Conservation (phyloP, 805 yeast species). For the Kodamaea sagamina region DNA sequence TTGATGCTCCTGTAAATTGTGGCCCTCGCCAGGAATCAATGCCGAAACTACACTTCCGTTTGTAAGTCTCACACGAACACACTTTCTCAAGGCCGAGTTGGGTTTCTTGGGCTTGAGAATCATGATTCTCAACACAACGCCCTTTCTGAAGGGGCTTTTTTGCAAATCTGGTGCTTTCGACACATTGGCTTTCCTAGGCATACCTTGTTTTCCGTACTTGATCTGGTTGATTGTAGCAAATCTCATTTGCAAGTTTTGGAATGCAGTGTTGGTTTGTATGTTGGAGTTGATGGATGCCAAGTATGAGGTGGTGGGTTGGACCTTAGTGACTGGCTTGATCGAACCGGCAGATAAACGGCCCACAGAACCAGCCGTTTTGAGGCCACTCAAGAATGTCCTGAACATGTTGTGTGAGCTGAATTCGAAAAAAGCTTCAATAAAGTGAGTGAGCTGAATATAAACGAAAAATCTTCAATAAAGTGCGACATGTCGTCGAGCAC, state of each 20-base stretch:
- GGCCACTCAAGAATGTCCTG: slow-evolving; percentile 19
- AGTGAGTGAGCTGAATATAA: no score
- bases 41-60: slow-evolving; percentile 90
- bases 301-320: slow-evolving; percentile 14
- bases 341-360: neutral
- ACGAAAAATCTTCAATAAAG: slow-evolving; percentile 6
- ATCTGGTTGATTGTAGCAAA: slow-evolving; percentile 78
- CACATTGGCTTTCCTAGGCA: slow-evolving; percentile 51
- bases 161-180: slow-evolving; percentile 79
- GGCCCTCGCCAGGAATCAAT: slow-evolving; percentile 98
- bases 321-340: no score
- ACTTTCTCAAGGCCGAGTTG: slow-evolving; percentile 96
- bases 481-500: neutral
- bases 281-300: slow-evolving; percentile 19
- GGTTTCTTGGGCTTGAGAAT: slow-evolving; percentile 97
- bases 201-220: slow-evolving; percentile 59
- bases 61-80: slow-evolving; percentile 88
- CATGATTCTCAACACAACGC: slow-evolving; percentile 92
- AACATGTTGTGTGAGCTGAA: no score
- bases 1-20: slow-evolving; percentile 96
- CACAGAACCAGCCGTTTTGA: neutral
- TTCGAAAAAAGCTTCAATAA: no score
- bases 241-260: slow-evolving; percentile 39
- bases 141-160: slow-evolving; percentile 83
- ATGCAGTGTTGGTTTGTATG: slow-evolving; percentile 16